Evolutionary conservation across 208 protist species (phyloP).

Genomic region (Trichomonas tenax): DNA sequence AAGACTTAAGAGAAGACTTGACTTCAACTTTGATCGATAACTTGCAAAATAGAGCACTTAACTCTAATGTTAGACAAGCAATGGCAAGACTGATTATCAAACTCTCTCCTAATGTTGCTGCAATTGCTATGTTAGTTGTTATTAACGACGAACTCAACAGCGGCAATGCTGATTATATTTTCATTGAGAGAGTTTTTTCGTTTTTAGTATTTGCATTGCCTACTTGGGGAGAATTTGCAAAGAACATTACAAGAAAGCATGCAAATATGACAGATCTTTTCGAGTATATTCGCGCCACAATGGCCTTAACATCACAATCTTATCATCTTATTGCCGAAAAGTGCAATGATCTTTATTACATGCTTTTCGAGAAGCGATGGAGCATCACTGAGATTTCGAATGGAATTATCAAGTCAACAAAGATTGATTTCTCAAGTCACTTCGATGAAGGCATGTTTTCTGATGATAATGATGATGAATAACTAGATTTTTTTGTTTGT

Average conservation of each 20-base stretch:
- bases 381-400: background rate
- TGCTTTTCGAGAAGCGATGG: background rate
- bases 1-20: background rate
- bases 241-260: background rate
- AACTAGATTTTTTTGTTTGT: background rate
- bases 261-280: background rate
- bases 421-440: background rate
- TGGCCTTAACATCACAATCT: background rate
- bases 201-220: background rate
- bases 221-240: background rate
- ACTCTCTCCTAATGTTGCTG: background rate
- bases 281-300: background rate
- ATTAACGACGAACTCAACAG: background rate
- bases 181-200: background rate
- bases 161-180: background rate
- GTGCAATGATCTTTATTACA: background rate
- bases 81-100: background rate
- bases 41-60: background rate
- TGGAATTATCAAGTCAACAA: background rate
- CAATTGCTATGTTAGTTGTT: background rate
- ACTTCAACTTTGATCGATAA: background rate
- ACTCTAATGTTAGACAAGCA: background rate
- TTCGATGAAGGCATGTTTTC: background rate
- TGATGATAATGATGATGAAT: background rate
- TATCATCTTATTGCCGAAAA: background rate